Evolutionary conservation across 163 green algal species (phyloP), one percentile per base, ranked within the genome.

Genomic region (Coccomyxa subellipsoidea): DNA sequence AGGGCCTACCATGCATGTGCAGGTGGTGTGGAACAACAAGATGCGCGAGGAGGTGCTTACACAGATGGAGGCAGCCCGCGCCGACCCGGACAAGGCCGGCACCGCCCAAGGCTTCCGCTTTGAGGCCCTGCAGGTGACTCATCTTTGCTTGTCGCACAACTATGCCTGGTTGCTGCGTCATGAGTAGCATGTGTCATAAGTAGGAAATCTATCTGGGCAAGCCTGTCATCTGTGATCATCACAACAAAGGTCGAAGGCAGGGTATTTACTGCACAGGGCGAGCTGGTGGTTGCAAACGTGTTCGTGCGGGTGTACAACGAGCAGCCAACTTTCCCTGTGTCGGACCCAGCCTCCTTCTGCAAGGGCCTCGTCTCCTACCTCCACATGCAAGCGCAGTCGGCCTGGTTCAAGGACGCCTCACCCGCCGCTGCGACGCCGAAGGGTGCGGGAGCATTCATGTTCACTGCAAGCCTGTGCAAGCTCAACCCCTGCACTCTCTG

Each of bases 301-400:
- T 98, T 94, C 84, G 90, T 98, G 66, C 88, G 94, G 1, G 84
- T 98, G 2, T 98, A 91, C 89, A 94, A 93, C 77, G 70, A 91
- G 82, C 85, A 92, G 80, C 92, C 93, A 5, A 47, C 47, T 10
- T 90, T 88, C 54, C 80, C 86, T n/a, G 80, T 91, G 34, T 73
- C 88, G 5, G 92, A 97, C 54, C 79, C 92, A 7, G 47, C 88
- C 12, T 87, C 77, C 32, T 95, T 96, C 82, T 94, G 90, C 83
- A 93, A 92, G 76, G 84, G 82, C 8, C 71, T 93, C 66, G 90
- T 93, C 31, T 90, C 84, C 23, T 88, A 82, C 38, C 54, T 84
- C 8, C 82, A 83, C 54, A 40, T 40, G 32, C 70, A 77, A 32
- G 32, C 70, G 4, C 66, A 73, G 4, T 73, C 66, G 1, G 47